Percentiles rank a stretch among this genome's conserved stretches.
These are phyloP conservation scores for Pestalotiopsis fici DNA, from an alignment of 2,329 filamentous ascomycete genomes.

Conservation along the genomic window DNA sequence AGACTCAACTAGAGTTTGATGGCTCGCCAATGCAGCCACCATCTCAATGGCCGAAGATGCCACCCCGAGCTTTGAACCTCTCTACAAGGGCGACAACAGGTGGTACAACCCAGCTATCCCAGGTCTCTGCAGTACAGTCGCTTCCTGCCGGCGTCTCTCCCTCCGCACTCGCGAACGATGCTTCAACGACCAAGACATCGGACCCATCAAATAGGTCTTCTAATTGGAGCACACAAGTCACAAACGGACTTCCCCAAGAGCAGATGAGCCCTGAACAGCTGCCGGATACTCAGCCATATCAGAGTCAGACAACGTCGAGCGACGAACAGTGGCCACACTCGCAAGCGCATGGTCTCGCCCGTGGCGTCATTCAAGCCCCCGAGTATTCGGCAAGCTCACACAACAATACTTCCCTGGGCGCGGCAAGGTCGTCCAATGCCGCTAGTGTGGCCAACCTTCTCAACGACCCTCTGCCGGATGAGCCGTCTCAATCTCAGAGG, in stretches of 20 bases:
- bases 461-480: constrained; percentile 39
- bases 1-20: constrained; percentile 45
- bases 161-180: constrained; percentile 72
- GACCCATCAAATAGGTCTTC: constrained; percentile 66
- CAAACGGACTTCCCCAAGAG: constrained; percentile 63
- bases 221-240: constrained; percentile 70
- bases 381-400: constrained; percentile 22
- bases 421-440: constrained; percentile 33
- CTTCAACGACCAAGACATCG: constrained; percentile 90
- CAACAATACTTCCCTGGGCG: constrained; percentile 35
- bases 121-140: constrained; percentile 60
- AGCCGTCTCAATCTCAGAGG: constrained; percentile 23
- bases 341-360: constrained; percentile 53
- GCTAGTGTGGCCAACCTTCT: constrained; percentile 39
- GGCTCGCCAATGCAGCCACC: constrained; percentile 52
- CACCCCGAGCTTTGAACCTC: constrained; percentile 29
- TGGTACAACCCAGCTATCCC: constrained; percentile 62
- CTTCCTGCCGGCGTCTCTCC: constrained; percentile 60
- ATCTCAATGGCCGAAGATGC: constrained; percentile 37
- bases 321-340: constrained; percentile 60
- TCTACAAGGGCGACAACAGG: constrained; percentile 39
- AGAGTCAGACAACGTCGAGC: constrained; percentile 49
- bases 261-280: constrained; percentile 41
- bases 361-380: constrained; percentile 39
- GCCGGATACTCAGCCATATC: constrained; percentile 54